Conservation (phyloP, 2,329 filamentous ascomycete genomes). For the Fusarium sublunatum region DNA sequence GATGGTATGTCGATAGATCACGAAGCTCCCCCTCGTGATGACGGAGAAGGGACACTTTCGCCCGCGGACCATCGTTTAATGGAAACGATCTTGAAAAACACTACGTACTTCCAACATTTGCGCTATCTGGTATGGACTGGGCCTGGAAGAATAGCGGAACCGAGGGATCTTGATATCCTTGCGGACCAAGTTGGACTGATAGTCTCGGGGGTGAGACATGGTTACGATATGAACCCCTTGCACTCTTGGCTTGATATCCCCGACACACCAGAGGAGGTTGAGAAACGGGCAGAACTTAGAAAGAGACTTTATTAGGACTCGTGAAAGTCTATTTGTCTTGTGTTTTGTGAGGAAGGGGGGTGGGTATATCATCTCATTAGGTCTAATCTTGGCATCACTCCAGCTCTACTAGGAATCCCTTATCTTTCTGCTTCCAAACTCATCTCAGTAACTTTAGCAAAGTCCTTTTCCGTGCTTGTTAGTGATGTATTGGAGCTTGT, state of each 20-base stretch:
- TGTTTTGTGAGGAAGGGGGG: neutral
- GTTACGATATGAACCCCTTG: neutral
- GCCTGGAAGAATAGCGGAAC: neutral
- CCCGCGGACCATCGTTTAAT: neutral
- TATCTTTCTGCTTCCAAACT: slow-evolving; percentile 15
- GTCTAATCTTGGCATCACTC: neutral
- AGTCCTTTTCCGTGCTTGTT: slow-evolving; percentile 46
- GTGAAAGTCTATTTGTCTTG: neutral
- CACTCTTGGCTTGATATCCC: neutral
- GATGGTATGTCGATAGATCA: neutral
- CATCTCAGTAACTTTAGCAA: slow-evolving; percentile 16
- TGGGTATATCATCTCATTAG: neutral
- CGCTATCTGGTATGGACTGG: neutral
- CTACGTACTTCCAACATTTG: neutral
- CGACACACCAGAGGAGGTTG: neutral
- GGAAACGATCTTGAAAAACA: neutral
- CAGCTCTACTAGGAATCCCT: neutral
- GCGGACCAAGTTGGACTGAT: neutral
- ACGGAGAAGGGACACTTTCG: neutral
- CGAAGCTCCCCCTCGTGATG: neutral
- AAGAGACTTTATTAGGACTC: neutral
- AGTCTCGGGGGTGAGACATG: neutral
- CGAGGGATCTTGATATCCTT: neutral
- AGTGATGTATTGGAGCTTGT: slow-evolving; percentile 44
- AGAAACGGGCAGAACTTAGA: neutral